Percentiles rank a stretch among this genome's conserved stretches.
Evolutionary conservation across 345 rosid species (phyloP).

Genomic region (Viola odorata): DNA sequence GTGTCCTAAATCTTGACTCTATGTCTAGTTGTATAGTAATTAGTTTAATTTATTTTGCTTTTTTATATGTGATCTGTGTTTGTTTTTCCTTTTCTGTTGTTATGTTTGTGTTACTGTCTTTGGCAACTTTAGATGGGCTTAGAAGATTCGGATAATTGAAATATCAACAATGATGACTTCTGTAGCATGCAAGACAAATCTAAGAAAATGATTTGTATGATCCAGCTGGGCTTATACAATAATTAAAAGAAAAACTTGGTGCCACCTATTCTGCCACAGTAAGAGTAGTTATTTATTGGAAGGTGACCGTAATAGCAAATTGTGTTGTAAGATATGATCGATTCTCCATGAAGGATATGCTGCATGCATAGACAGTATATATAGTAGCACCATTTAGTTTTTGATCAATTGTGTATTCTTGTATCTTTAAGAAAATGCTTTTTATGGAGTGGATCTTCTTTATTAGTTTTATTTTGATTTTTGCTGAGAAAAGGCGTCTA

Average conservation of each 20-base stretch:
- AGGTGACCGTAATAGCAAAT: too few relatives aligned
- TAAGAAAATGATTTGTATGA: not conserved
- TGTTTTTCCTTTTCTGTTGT: conserved; percentile 6
- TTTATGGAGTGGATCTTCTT: too few relatives aligned
- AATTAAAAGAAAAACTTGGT: not conserved
- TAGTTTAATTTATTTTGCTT: not conserved
- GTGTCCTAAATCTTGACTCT: not conserved
- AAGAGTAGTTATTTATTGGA: too few relatives aligned
- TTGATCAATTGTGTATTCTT: too few relatives aligned
- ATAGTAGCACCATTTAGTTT: too few relatives aligned
- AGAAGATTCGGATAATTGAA: not conserved
- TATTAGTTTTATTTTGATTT: too few relatives aligned
- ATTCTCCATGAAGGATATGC: too few relatives aligned
- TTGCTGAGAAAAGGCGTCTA: too few relatives aligned
- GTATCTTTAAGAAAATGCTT: too few relatives aligned
- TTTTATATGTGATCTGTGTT: not conserved
- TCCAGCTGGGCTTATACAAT: not conserved
- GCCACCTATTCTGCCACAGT: too few relatives aligned
- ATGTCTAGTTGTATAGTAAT: not conserved
- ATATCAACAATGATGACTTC: not conserved
- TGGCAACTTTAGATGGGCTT: not conserved
- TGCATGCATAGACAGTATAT: too few relatives aligned
- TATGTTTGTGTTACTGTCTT: not conserved
- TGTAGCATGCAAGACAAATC: not conserved
- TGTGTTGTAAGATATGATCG: too few relatives aligned